Conservation (phyloP, 768 basidiomycete genomes). For the Ramaria rubella region DNA sequence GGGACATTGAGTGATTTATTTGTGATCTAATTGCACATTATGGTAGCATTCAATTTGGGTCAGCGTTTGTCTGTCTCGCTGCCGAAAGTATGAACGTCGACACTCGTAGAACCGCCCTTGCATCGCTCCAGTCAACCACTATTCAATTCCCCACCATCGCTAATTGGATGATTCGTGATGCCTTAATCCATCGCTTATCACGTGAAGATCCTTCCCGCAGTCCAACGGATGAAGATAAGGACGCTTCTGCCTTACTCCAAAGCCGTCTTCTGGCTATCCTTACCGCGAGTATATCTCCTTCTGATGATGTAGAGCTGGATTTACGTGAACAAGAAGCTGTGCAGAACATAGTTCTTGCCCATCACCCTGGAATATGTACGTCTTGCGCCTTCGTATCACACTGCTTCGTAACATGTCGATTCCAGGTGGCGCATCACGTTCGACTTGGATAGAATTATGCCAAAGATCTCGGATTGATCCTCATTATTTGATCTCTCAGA, state of each 20-base stretch:
- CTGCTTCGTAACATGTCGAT: not conserved
- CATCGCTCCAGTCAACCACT: slow-evolving; percentile 35
- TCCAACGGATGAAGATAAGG: slow-evolving; percentile 28
- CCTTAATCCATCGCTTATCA: slow-evolving; percentile 41
- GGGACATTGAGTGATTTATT: not conserved
- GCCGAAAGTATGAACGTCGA: slow-evolving; percentile 51
- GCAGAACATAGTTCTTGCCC: slow-evolving; percentile 58
- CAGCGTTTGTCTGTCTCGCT: slow-evolving; percentile 61
- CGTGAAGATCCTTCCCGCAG: slow-evolving; percentile 30
- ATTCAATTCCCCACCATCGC: slow-evolving; percentile 40
- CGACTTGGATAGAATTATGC: slow-evolving; percentile 78
- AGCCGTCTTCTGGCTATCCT: slow-evolving; percentile 47
- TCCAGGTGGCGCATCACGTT: slow-evolving; percentile 44
- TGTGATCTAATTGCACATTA: not conserved
- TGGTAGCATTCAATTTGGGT: slow-evolving; percentile 56
- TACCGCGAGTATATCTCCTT: slow-evolving; percentile 43
- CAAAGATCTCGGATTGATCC: slow-evolving; percentile 68
- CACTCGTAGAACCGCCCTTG: slow-evolving; percentile 43
- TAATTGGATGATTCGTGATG: slow-evolving; percentile 52
- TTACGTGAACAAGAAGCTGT: slow-evolving; percentile 42
- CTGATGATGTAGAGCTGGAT: slow-evolving; percentile 34
- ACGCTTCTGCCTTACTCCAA: slow-evolving; percentile 40
- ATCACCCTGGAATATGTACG: slow-evolving; percentile 64
- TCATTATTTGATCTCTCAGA: slow-evolving; percentile 43
- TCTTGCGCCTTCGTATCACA: slow-evolving; percentile 11